A percentile compares a stretch with the other conserved stretches of the same genome.
Evolutionary conservation across 371 early-diverging fungal species (phyloP).

Genomic region (Paraphysoderma sedebokerense): DNA sequence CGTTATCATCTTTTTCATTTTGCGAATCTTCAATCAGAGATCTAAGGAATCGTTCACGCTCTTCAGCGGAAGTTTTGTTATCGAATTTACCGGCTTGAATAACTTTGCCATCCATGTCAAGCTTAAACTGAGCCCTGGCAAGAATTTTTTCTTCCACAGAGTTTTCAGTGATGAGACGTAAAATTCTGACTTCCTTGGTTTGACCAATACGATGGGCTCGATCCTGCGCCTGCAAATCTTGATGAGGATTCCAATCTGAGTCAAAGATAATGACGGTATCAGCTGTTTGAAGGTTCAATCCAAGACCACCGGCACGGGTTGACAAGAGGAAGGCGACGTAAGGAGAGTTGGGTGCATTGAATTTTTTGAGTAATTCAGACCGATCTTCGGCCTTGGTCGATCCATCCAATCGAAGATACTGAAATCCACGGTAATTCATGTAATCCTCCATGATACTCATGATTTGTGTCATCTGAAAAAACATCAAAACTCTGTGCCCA

Average conservation of each 20-base stretch:
- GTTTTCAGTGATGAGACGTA: slow-evolving; percentile 87
- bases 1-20: slow-evolving; percentile 39
- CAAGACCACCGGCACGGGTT: slow-evolving; percentile 98
- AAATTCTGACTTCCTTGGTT: slow-evolving; percentile 97
- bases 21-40: slow-evolving; percentile 56
- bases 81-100: slow-evolving; percentile 99
- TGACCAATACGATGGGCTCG: slow-evolving; percentile 99
- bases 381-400: slow-evolving; percentile 86
- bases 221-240: slow-evolving; percentile 71
- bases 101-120: slow-evolving; percentile 94
- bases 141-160: slow-evolving; percentile 96
- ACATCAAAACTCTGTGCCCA: slow-evolving; percentile 89
- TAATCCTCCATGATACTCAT: slow-evolving; percentile 97
- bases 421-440: slow-evolving; percentile 52
- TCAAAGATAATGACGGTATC: slow-evolving; percentile 99
- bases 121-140: slow-evolving; percentile 88
- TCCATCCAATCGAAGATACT: slow-evolving; percentile 91
- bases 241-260: slow-evolving; percentile 65
- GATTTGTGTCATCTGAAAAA: slow-evolving; percentile 98
- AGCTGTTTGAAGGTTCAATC: slow-evolving; percentile 97
- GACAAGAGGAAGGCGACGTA: slow-evolving; percentile 90
- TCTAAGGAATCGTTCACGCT: slow-evolving; percentile 77
- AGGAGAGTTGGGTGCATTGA: slow-evolving; percentile 67
- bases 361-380: slow-evolving; percentile 57
- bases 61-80: slow-evolving; percentile 82